Conservation (phyloP, 2,329 filamentous ascomycete species). For the Venturiaceae sp. region DNA sequence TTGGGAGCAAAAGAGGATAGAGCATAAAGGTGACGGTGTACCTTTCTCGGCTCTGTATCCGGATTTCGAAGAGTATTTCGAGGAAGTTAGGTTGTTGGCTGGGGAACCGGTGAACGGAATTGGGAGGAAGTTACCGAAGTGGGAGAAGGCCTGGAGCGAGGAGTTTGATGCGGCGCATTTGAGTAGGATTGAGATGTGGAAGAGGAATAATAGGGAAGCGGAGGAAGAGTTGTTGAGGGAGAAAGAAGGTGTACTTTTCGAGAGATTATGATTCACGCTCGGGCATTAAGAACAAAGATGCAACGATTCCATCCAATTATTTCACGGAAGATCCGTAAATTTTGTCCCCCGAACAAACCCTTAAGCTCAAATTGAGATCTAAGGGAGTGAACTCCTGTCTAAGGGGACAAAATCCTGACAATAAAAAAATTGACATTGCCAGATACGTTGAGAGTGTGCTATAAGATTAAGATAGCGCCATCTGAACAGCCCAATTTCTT, state of each 20-base stretch:
- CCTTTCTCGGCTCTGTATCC: constrained; percentile 49
- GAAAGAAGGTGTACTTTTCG: background rate
- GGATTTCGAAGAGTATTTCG: constrained; percentile 57
- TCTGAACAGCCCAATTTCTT: too few relatives aligned
- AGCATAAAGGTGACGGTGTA: constrained; percentile 44
- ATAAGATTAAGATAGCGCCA: too few relatives aligned
- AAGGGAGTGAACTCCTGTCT: too few relatives aligned
- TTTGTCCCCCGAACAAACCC: too few relatives aligned
- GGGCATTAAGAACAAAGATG: too few relatives aligned
- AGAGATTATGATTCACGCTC: background rate
- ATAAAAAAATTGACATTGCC: too few relatives aligned
- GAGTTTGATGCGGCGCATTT: constrained; percentile 46
- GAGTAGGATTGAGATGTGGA: constrained; percentile 49
- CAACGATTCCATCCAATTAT: too few relatives aligned
- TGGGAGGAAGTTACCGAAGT: constrained; percentile 21
- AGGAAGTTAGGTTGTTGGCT: constrained; percentile 41
- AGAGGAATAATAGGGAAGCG: constrained; percentile 36
- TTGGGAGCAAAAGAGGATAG: constrained; percentile 50
- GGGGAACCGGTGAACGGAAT: constrained; percentile 32
- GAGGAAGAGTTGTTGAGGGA: background rate
- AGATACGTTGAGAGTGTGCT: too few relatives aligned
- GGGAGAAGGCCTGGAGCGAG: constrained; percentile 36
- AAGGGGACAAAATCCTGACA: too few relatives aligned
- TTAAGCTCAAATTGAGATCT: too few relatives aligned
- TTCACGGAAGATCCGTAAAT: too few relatives aligned